Base-by-base conservation (phyloP, 306 rosid species). In the Casuarina cunninghamiana region DNA sequence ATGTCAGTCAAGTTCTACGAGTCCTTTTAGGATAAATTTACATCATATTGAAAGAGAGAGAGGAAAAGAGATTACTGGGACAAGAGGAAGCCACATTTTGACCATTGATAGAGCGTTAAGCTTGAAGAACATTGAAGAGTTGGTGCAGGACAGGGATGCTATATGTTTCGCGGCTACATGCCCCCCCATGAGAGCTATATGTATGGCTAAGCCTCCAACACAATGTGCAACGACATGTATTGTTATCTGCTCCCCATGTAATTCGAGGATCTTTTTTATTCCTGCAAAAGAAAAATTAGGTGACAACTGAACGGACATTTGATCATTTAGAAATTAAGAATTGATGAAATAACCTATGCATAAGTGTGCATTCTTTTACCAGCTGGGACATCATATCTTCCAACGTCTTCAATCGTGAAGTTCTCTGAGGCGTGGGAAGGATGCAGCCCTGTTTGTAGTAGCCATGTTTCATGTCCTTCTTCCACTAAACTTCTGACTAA, bases 21-120 rank as follows among this genome's bases (percentile, higher is more conserved):
- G 21, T 57, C 10, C 21, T 57, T 4, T 1, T 57, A 0, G 13
- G 54, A 26, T 9, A 21, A 57, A 5, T 57, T 9, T 19, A 21
- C 21, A 19, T 57, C 63, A 57, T 10, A 19, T 9, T 38, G 15
- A 37, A 8, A 5, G 21, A 63, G 68, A 63, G 44, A 12, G 26
- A 63, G 44, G 37, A 17, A 12, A 45, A 63, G 69, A 37, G 69
- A 39, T 63, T 63, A 63, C 86, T 0, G 80, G 80, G 62, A 83
- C 4, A 60, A 83, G 57, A 83, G 83, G 86, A 75, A 78, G 86
- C 86, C 83, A 78, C 86, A 78, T 78, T 78, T 83, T 83, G 61
- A 78, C 45, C 75, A 39, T 53, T 45, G 86, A 69, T 35, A 54
- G 70, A 19, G 75, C 39, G 53, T 51, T 83, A 10, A 83, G 80